Evolutionary conservation across 768 basidiomycete species (phyloP).

Genomic region (Pisolithus tinctorius): DNA sequence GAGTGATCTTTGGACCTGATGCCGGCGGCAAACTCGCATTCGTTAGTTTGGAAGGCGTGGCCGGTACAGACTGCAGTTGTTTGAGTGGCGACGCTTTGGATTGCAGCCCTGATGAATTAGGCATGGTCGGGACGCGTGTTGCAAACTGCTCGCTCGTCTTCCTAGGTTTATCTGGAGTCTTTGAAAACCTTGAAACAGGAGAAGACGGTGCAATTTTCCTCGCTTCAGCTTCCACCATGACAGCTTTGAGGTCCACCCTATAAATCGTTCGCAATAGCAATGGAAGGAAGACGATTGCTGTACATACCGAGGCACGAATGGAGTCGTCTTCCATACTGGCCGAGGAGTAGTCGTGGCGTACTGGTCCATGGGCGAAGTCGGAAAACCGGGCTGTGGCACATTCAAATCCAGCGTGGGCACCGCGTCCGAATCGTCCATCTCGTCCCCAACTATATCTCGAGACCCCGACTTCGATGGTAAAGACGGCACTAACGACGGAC

Average conservation of each 20-base stretch:
- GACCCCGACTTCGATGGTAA: not conserved
- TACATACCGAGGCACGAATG: conserved; percentile 45
- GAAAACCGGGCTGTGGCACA: conserved; percentile 10
- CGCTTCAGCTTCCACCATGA: conserved; percentile 75
- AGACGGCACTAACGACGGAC: conserved; percentile 21
- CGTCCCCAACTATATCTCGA: conserved; percentile 37
- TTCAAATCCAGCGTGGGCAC: conserved; percentile 21
- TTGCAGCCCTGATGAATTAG: not conserved
- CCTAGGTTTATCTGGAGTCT: not conserved
- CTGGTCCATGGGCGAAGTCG: not conserved
- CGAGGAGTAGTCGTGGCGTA: conserved; percentile 15
- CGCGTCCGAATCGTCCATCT: conserved; percentile 76
- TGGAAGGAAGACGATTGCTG: conserved; percentile 6
- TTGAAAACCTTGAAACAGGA: not conserved
- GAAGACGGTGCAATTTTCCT: conserved; percentile 13
- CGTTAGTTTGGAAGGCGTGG: conserved; percentile 18
- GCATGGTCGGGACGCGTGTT: not conserved
- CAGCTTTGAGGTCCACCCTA: conserved; percentile 76
- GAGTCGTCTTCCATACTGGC: conserved; percentile 42
- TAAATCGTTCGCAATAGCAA: conserved; percentile 9
- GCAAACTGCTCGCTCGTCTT: conserved; percentile 1
- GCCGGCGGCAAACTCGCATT: conserved; percentile 17
- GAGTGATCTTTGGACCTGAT: conserved; percentile 62
- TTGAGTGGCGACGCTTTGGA: conserved; percentile 11
- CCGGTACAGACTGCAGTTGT: conserved; percentile 11